Evolutionary conservation across 1,284 basidiomycete genomes (phyloP).

Genomic region (Trichosporon sp.): DNA sequence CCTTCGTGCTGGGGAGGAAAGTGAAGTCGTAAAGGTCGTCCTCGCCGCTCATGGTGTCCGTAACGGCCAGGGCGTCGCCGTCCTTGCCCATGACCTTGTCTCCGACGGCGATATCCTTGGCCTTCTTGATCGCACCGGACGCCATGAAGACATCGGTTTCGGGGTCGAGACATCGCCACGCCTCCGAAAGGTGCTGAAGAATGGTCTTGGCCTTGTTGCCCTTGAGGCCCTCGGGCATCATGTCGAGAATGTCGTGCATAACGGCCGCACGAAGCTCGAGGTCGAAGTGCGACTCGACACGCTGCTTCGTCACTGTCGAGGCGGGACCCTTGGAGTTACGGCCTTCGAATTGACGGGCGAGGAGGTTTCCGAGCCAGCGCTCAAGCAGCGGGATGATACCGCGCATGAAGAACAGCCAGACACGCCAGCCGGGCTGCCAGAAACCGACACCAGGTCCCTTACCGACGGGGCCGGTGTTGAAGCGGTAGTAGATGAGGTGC

Average conservation of each 20-base stretch:
- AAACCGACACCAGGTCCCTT: slow-evolving; percentile 99
- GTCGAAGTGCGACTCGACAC: slow-evolving; percentile 98
- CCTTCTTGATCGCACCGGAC: background rate
- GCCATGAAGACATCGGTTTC: background rate
- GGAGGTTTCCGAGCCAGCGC: slow-evolving; percentile 94
- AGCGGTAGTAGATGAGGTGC: slow-evolving; percentile 69
- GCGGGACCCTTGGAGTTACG: slow-evolving; percentile 92
- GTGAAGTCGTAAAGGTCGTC: background rate
- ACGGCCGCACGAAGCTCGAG: slow-evolving; percentile 95
- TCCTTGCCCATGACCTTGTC: background rate
- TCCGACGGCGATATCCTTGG: background rate
- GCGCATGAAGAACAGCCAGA: slow-evolving; percentile 99
- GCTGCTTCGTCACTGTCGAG: slow-evolving; percentile 92
- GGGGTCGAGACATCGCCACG: slow-evolving; percentile 8
- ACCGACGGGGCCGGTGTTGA: slow-evolving; percentile 98
- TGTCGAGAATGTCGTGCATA: slow-evolving; percentile 96
- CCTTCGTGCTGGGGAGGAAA: background rate
- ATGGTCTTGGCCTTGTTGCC: slow-evolving; percentile 85
- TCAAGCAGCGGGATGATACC: slow-evolving; percentile 97
- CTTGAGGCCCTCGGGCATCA: slow-evolving; percentile 98
- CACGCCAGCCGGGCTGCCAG: slow-evolving; percentile 99
- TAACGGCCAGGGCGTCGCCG: background rate
- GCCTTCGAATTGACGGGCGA: slow-evolving; percentile 97
- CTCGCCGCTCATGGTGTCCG: background rate
- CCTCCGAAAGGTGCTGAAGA: slow-evolving; percentile 87